Percentiles rank a stretch among this genome's conserved stretches.
These are phyloP conservation scores for Pseudoperonospora humuli DNA, from an alignment of 352 stramenopile species.

Conservation along the genomic window DNA sequence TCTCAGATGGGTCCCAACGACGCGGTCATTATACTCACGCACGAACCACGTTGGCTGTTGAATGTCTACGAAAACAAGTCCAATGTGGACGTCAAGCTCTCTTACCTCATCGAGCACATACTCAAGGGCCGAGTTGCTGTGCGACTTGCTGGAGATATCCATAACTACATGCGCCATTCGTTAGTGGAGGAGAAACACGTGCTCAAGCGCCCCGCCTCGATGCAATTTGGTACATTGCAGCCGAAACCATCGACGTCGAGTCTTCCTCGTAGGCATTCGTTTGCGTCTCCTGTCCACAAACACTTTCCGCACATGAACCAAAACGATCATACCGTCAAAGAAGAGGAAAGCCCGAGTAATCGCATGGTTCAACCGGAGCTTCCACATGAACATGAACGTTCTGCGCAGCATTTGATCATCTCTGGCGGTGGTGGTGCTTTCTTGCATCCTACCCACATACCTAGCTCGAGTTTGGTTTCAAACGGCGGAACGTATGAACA, in stretches of 20 bases:
- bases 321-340: conserved; percentile 8
- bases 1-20: conserved; percentile 75
- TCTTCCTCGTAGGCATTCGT: conserved; percentile 25
- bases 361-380: conserved; percentile 1
- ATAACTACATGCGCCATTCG: conserved; percentile 91
- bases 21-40: conserved; percentile 87
- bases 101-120: conserved; percentile 65
- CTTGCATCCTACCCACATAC: conserved; percentile 86
- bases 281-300: conserved; percentile 32
- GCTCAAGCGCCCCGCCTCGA: conserved; percentile 27
- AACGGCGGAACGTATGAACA: conserved; percentile 71
- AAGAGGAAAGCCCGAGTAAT: conserved; percentile 10
- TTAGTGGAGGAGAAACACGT: conserved; percentile 32
- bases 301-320: conserved; percentile 75
- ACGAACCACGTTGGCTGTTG: conserved; percentile 89
- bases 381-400: conserved; percentile 8
- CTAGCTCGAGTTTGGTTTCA: conserved; percentile 46
- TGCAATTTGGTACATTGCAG: conserved; percentile 15
- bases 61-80: conserved; percentile 78
- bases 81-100: conserved; percentile 67
- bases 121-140: conserved; percentile 68
- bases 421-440: conserved; percentile 86
- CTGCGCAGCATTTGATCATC: conserved; percentile 75
- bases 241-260: conserved; percentile 11
- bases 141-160: conserved; percentile 87